Base-by-base conservation (phyloP, 164 flowering plant species). In the Hamamelis virginiana region DNA sequence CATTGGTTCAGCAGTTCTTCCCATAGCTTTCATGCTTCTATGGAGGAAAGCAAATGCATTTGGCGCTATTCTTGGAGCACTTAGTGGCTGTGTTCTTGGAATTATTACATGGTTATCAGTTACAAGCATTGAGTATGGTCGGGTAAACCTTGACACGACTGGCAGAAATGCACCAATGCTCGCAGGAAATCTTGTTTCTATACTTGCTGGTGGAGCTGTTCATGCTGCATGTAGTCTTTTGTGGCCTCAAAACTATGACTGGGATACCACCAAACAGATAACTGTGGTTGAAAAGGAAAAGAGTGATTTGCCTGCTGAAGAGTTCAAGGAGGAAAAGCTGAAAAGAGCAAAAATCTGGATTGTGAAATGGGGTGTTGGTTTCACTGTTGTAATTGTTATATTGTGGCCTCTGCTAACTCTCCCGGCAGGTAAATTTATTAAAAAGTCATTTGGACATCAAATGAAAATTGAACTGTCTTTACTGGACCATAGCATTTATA, bases 151-250 rank as follows among this genome's bases (percentile, higher is more conserved):
- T 15, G 97, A 94, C 74, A 92, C 98, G 9, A 94, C 98, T 3
- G 98, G 98, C 0, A 64, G 95, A 43, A 92, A 94, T 71, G 97
- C 97, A 10, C 98, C 98, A 10, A 92, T 92, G 97, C 91, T 94
- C 18, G 94, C 92, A 10, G 97, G 98, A 25, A 94, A 94, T 68
- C 89, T 94, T 21, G 97, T 94, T 6, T 91, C 98, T 1, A 88
- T 91, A 70, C 82, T 94, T 11, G 78, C 80, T 1, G 92, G 98
- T 28, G 98, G 97, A 65, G 81, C 78, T 8, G 64, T 94, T 75
- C 98, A 94, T 74, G 92, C 86, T 16, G 43, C 80, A 0, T 88
- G 87, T 51, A 94, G 98, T 68, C 27, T 86, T 22, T 10, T 85
- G 48, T 58, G 83, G 85, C 97, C 98, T 27, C 97, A 94, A 51